A percentile compares a stretch with the other conserved stretches of the same genome.
phyloP scores from a whole-genome alignment of 176 grass and related monocot genomes.

The Thinopyrum elongatum region DNA sequence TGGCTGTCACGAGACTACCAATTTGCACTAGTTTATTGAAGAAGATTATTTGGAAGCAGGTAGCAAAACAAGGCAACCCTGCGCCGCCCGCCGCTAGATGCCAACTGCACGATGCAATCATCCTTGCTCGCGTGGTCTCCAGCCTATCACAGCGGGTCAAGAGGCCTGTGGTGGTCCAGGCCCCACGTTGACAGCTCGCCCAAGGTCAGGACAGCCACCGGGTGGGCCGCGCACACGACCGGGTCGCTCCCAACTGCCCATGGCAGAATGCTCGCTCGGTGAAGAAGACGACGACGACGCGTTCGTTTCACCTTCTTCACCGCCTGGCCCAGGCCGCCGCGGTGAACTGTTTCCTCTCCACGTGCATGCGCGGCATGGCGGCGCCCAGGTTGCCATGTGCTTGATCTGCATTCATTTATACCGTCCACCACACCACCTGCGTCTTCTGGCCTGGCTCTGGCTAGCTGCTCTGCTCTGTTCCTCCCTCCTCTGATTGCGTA shows the following conservation, averaged over 20 bases:
- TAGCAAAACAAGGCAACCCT: neutral
- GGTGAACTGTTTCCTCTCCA: neutral
- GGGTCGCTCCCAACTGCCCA: neutral
- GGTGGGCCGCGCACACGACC: neutral
- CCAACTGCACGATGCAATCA: conserved; percentile 6
- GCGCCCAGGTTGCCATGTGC: conserved; percentile 45
- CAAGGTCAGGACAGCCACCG: neutral
- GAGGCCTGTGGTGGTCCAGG: neutral
- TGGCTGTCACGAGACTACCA: neutral
- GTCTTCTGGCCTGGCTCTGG: neutral
- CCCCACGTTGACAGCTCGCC: conserved; percentile 19
- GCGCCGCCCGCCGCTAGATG: conserved; percentile 12
- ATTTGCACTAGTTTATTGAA: conserved; percentile 26
- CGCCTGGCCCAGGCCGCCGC: neutral
- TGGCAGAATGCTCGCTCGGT: neutral
- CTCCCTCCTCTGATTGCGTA: conserved; percentile 4
- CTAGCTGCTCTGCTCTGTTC: neutral
- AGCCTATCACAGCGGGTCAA: conserved; percentile 37
- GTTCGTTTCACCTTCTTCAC: neutral
- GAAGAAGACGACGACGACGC: neutral
- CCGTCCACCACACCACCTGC: conserved; percentile 21
- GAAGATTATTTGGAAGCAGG: conserved; percentile 9
- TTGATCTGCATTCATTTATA: conserved; percentile 7
- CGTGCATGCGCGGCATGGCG: neutral
- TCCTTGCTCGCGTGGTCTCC: conserved; percentile 33